Conservation (phyloP, 2,329 filamentous ascomycete species). For the Nothopassalora personata region DNA sequence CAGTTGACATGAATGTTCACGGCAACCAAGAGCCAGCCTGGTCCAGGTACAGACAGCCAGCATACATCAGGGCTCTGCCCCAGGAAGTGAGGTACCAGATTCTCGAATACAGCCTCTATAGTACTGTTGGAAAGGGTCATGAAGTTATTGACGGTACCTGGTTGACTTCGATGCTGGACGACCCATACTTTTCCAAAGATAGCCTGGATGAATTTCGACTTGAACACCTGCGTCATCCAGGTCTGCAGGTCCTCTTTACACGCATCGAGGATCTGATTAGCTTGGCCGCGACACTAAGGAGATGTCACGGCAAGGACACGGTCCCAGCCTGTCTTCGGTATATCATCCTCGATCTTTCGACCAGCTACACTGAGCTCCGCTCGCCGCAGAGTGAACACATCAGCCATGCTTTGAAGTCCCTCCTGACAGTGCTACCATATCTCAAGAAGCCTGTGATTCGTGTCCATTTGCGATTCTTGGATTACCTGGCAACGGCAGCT, state of each 20-base stretch:
- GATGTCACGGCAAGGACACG: neutral
- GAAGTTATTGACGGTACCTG: neutral
- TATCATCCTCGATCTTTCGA: neutral
- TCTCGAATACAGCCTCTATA: neutral
- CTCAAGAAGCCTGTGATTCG: neutral
- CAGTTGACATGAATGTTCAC: neutral
- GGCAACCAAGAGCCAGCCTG: neutral
- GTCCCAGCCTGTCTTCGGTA: neutral
- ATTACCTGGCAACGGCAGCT: neutral
- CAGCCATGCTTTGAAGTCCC: neutral
- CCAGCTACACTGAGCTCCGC: neutral
- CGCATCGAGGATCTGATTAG: neutral
- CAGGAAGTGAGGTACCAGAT: neutral
- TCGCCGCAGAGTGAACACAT: neutral
- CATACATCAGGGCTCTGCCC: neutral
- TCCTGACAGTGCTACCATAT: neutral
- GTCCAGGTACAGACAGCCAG: neutral
- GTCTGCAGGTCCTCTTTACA: neutral
- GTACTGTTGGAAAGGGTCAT: neutral
- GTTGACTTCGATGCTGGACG: neutral
- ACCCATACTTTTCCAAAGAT: neutral
- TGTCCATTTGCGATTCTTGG: neutral
- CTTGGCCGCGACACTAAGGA: neutral
- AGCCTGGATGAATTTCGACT: neutral
- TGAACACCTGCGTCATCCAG: neutral